phyloP scores from a whole-genome alignment of 2,329 filamentous ascomycete species.

The Claviceps sp. region DNA sequence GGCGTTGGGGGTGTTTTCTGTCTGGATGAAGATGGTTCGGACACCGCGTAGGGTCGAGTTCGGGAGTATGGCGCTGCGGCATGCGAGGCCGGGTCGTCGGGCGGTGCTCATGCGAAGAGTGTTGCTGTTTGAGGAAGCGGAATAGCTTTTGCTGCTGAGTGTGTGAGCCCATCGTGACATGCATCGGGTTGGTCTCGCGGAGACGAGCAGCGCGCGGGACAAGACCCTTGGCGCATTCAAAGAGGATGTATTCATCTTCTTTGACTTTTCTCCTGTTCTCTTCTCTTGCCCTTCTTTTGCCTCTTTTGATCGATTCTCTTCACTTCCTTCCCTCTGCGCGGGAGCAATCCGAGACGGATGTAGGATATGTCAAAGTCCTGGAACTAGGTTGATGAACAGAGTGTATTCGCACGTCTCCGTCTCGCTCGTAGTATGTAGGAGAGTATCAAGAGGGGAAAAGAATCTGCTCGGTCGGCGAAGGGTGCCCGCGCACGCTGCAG shows the following conservation, averaged over 20 bases:
- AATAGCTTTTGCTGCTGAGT: conserved; percentile 1
- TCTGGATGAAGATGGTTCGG: conserved; percentile 94
- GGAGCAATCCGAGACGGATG: neutral
- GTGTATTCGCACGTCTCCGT: too few relatives aligned
- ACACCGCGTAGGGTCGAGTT: conserved; percentile 16
- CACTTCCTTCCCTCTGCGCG: neutral
- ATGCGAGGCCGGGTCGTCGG: conserved; percentile 3
- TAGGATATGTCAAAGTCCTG: too few relatives aligned
- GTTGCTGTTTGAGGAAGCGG: neutral
- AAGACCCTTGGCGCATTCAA: conserved; percentile 12
- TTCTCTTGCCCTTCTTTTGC: neutral
- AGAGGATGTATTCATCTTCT: conserved; percentile 10
- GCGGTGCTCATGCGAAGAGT: neutral
- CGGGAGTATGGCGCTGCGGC: conserved; percentile 6
- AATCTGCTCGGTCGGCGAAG: too few relatives aligned
- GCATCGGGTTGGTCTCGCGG: conserved; percentile 10
- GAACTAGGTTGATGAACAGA: too few relatives aligned
- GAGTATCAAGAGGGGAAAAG: too few relatives aligned
- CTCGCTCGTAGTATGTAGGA: too few relatives aligned
- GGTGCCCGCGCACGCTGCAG: too few relatives aligned
- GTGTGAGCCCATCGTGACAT: conserved; percentile 15
- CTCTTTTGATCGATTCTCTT: neutral
- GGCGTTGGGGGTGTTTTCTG: conserved; percentile 84
- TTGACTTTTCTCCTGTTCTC: neutral
- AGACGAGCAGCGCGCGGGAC: conserved; percentile 14